phyloP scores from a whole-genome alignment of 768 basidiomycete genomes.

The Tricholoma matsutake region DNA sequence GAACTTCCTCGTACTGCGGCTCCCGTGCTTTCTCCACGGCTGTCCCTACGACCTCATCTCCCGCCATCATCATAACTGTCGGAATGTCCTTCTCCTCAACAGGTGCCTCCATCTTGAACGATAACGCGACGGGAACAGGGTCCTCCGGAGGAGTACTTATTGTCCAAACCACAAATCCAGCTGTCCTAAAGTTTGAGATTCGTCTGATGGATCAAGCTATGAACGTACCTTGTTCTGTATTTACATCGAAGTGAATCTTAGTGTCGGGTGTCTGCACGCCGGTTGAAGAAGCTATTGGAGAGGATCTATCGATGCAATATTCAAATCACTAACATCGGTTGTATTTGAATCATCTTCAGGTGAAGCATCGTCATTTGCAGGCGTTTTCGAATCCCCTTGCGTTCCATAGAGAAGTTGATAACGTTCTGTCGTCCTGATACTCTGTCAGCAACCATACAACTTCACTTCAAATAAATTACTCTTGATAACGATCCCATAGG shows the following conservation, averaged over 20 bases:
- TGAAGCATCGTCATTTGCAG: neutral
- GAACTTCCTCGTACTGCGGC: neutral
- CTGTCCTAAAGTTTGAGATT: neutral
- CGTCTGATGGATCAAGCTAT: neutral
- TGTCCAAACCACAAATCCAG: neutral
- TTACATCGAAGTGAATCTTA: neutral
- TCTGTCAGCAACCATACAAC: neutral
- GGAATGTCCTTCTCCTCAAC: neutral
- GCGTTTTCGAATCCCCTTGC: neutral
- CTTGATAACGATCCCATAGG: neutral
- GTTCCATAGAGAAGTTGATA: neutral
- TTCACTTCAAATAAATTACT: neutral
- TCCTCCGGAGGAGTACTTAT: neutral
- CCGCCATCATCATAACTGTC: neutral
- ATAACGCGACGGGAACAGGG: neutral
- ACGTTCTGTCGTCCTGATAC: neutral
- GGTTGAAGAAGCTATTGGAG: neutral
- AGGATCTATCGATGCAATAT: neutral
- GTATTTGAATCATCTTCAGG: neutral
- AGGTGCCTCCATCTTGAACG: neutral
- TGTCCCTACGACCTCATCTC: neutral
- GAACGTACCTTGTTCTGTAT: neutral
- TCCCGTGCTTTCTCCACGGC: neutral
- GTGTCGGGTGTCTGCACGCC: neutral
- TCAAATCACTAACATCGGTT: neutral